Base-by-base conservation (phyloP, 2,329 filamentous ascomycete genomes). In the Alternaria sp. region DNA sequence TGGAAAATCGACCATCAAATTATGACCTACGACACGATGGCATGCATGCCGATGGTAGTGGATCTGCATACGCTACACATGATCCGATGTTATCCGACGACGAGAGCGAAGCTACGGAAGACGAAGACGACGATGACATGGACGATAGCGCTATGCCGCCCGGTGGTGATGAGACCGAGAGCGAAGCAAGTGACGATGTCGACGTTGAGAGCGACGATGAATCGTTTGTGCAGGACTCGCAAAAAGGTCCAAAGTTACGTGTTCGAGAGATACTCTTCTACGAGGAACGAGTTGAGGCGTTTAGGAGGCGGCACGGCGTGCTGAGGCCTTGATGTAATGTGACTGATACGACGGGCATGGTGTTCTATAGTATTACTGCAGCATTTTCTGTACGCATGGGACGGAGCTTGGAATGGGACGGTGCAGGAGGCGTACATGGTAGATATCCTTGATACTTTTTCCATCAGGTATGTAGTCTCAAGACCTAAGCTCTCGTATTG, bases 261-360 rank as follows among this genome's bases (percentile, higher is more conserved):
- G 81, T 95, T 68, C 84, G 91, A 65, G 91, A 95, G 82, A 95
- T 96, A 67, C 79, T 94, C 66, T 95, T 93, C 79, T 94, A 93
- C 73, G 92, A 95, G 76, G 92, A 95, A 76, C 92, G 93, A 79
- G 75, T 79, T 5, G 89, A 90, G 26, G 90, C 95, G 61, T 95
- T 95, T 81, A 91, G 90, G 77, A 90, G 91, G 30, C 86, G 92
- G 63, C 89, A 92, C 79, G 75, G 76, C 9, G 73, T 75, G 13
- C 54, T 79, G 19, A 72, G 76, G 65, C 76, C 76, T 19, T 55
- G 50, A 51, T 13, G 26, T 49, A 46, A 59, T 36, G 44, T 36
- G 36, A 52, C 28, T 17, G 55, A 59, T 28, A 57, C 43, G 47
- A 61, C 19, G 46, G 49, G 32, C 26, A 45, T 11, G 55, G 57